These are phyloP conservation scores for Ceratocystis harringtonii DNA, from an alignment of 2,329 filamentous ascomycete species.

Conservation along the genomic window DNA sequence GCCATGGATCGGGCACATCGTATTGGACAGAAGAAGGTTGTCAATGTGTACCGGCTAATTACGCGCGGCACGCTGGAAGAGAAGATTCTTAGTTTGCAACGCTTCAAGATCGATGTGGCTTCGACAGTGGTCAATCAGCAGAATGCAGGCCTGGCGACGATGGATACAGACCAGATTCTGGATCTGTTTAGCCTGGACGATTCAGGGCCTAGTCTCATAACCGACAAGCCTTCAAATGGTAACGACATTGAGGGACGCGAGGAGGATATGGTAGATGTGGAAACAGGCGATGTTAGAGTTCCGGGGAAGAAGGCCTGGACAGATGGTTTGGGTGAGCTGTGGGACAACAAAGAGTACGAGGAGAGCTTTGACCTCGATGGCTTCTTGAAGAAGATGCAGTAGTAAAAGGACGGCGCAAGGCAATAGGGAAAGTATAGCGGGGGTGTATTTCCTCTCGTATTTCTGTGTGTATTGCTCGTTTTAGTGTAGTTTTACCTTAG, in stretches of 20 bases:
- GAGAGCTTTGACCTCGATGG: constrained; percentile 94
- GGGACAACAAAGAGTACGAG: constrained; percentile 96
- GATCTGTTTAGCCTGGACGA: constrained; percentile 90
- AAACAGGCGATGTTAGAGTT: constrained; percentile 84
- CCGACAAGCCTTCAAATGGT: constrained; percentile 31
- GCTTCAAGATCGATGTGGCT: constrained; percentile 98
- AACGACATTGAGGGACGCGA: constrained; percentile 44
- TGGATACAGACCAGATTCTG: constrained; percentile 97
- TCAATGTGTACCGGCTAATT: constrained; percentile 95
- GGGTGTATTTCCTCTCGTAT: neutral
- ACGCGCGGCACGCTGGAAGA: constrained; percentile 93
- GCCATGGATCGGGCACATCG: constrained; percentile 98
- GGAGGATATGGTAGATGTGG: constrained; percentile 83
- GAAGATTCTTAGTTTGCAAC: constrained; percentile 94
- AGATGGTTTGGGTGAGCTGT: constrained; percentile 87
- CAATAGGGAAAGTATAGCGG: neutral
- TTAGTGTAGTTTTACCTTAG: constrained; percentile 4
- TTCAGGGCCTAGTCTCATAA: constrained; percentile 49
- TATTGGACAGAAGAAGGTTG: constrained; percentile 98
- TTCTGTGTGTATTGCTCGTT: constrained; percentile 1
- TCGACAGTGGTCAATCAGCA: constrained; percentile 98
- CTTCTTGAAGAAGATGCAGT: constrained; percentile 89
- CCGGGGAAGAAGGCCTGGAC: constrained; percentile 94
- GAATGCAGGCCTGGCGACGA: constrained; percentile 82
- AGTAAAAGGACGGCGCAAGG: constrained; percentile 26